phyloP scores from a whole-genome alignment of 139 green algal genomes.

The Pseudopediastrum boryanum region DNA sequence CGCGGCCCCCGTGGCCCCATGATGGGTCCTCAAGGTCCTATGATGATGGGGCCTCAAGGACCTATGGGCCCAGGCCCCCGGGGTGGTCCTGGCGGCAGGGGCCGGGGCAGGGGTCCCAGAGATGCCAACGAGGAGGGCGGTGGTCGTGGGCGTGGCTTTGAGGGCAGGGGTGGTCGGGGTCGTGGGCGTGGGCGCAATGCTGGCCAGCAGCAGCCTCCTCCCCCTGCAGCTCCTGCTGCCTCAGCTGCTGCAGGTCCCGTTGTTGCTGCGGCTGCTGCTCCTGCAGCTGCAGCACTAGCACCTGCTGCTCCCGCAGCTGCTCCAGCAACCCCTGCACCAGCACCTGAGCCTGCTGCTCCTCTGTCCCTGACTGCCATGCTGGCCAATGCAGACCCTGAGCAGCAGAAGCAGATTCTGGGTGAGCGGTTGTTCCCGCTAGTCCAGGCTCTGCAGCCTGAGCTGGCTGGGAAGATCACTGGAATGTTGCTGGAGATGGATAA shows the following conservation, averaged over 20 bases:
- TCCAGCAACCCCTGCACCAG: conserved; percentile 29
- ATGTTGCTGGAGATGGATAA: conserved; percentile 98
- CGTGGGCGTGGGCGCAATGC: not conserved
- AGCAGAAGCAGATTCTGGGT: conserved; percentile 92
- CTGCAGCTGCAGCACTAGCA: not conserved
- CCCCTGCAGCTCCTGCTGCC: conserved; percentile 5
- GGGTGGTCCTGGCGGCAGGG: conserved; percentile 38
- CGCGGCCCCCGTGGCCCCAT: conserved; percentile 34
- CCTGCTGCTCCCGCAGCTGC: conserved; percentile 36
- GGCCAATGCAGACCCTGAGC: conserved; percentile 76
- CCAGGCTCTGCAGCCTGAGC: conserved; percentile 68
- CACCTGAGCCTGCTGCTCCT: conserved; percentile 39
- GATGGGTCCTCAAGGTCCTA: not conserved
- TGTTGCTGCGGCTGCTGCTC: not conserved
- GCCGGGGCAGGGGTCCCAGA: conserved; percentile 25
- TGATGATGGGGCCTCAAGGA: conserved; percentile 22
- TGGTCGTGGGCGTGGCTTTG: conserved; percentile 5
- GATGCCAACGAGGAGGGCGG: not conserved
- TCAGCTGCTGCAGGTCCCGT: not conserved
- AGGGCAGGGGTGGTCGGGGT: conserved; percentile 29
- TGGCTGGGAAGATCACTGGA: conserved; percentile 94
- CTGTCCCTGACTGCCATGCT: conserved; percentile 68
- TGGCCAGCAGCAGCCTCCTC: not conserved
- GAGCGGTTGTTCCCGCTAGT: conserved; percentile 91
- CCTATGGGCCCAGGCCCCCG: conserved; percentile 37